Base-by-base conservation (phyloP, 2,329 filamentous ascomycete genomes). In the Diplodia corticola region DNA sequence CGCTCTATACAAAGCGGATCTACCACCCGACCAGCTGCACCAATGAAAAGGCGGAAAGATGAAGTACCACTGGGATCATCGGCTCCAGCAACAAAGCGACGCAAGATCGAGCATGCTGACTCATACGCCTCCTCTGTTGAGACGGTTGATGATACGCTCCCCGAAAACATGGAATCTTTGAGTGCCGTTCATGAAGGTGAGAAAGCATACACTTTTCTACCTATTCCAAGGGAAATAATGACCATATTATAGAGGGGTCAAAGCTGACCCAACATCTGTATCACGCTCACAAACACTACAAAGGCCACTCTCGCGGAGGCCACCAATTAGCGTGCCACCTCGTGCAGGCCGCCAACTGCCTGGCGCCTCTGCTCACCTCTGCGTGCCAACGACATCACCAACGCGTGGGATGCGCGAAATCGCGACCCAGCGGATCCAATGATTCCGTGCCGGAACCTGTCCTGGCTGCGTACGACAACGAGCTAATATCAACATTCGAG, bases 211-310 rank as follows among this genome's bases (percentile, higher is more conserved):
- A 1, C 28, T 0, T 40, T 15, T n/a, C 7, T 3, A 10, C 1
- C 13, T 33, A 54, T 15, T 2, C n/a, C 13, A 9, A 30, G 12
- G 1, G 28, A 4, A 17, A 35, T 33, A 44, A 9, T 50, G 22
- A n/a, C 20, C 12, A 15, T 7, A 22, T 5, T 37, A 7, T 20
- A 66, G 63, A 35, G 5, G 63, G 66, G 20, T 30, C 37, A 3
- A 37, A 35, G 26, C 15, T 65, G 20, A 55, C 50, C 1, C 72
- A 75, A 46, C 69, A 71, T 15, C 63, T 77, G 5, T 78, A 75
- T 57, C 69, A 64, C 2, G 69, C 71, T n/a, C 73, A 78, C 67
- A 72, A 70, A 44, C 51, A 75, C 15, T 74, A 70, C 65, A 72
- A 71, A 3, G 22, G 28, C 20, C 63, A 13, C 64, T 73, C 37